Evolutionary conservation across 305 asterid genomes (phyloP), one percentile per base, ranked within the genome.

Genomic region (Caryopteris hybrid): DNA sequence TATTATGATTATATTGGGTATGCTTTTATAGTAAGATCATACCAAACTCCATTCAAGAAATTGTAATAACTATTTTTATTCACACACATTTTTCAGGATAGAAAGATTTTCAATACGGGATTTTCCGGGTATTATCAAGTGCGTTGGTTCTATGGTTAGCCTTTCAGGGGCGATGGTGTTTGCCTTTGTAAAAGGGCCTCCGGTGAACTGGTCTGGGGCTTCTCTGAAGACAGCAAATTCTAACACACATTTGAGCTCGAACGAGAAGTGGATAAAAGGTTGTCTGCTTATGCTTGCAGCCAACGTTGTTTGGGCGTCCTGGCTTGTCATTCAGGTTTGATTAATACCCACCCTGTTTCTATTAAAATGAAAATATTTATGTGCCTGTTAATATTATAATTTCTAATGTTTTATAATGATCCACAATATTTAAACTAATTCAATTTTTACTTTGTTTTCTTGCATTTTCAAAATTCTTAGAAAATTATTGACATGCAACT

Each of bases 101-200:
- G 95, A 88, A 20, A 81, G 77, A 23, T 42, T 84, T 47, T 81
- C 84, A 1, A 51, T 78, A 5, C 76, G 76, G 52, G 68, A 76
- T 41, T 43, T 67, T 29, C 73, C 79, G 9, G 95, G 95, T 48
- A 54, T 80, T 0, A 69, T 79, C 4, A 89, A 87, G 76, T 67
- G 80, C 7, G 55, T 66, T 11, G 96, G 96, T 0, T 64, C 86
- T 0, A 20, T 67, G 41, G 41, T 82, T 13, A 78, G 88, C 25
- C 60, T 84, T 12, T 77, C 82, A 0, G 92, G 96, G 31, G 92
- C 92, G 20, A 69, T 84, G 83, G 88, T 89, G 54, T 88, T 85
- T 57, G 87, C 85, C 0, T 72, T 88, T 42, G 85, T 84, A 8
- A 84, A 83, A 74, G 92, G 92, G 41, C 90, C 92, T 1, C 68